Evolutionary conservation across 192 early-diverging fungal genomes (phyloP).

Genomic region (Podila horticola): DNA sequence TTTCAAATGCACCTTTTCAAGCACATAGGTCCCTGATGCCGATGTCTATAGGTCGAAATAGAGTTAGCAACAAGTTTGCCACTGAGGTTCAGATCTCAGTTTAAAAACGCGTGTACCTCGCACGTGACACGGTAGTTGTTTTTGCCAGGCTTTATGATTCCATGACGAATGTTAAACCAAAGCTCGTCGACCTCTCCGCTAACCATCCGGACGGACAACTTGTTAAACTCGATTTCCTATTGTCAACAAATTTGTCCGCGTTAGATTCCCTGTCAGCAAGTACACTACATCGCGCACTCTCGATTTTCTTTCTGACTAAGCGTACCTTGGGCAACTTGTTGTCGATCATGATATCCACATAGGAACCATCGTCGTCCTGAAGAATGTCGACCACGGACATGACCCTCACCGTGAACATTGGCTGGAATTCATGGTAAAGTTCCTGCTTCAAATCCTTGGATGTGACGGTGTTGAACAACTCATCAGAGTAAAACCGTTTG

Average conservation of each 20-base stretch:
- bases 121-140: constrained; percentile 62
- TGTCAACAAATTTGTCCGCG: background rate
- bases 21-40: constrained; percentile 69
- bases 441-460: constrained; percentile 43
- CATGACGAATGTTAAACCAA: constrained; percentile 56
- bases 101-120: constrained; percentile 45
- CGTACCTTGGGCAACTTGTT: constrained; percentile 69
- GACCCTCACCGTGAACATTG: constrained; percentile 64
- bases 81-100: background rate
- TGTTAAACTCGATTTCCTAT: constrained; percentile 57
- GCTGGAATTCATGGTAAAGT: constrained; percentile 58
- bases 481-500: constrained; percentile 54
- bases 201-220: constrained; percentile 57
- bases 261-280: background rate
- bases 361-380: constrained; percentile 62
- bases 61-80: background rate
- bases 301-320: background rate
- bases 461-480: constrained; percentile 54
- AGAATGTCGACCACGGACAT: constrained; percentile 67
- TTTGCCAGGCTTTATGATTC: constrained; percentile 59
- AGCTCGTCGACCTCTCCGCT: constrained; percentile 64
- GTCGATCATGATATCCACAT: constrained; percentile 61
- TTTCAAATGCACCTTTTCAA: constrained; percentile 60
- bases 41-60: constrained; percentile 47
- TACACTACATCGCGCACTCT: no score